Base-by-base conservation (phyloP, 768 basidiomycete species). In the Agaricus sinodeliciosus region DNA sequence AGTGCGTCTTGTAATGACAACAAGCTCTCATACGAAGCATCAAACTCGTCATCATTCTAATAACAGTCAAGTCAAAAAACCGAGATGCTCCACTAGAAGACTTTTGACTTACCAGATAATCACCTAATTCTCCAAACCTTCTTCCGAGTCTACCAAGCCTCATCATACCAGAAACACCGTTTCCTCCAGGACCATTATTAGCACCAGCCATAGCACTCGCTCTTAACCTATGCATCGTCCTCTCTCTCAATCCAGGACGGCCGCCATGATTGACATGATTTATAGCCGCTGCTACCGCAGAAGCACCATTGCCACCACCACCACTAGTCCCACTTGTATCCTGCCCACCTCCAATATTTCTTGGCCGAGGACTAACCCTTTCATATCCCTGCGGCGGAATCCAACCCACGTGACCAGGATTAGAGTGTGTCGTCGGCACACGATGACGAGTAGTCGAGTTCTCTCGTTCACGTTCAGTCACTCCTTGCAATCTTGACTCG, bases 41-140 rank as follows among this genome's bases (percentile, higher is more conserved):
- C 85, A 62, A 88, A 84, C 56, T 88, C 76, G 60, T 90, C 86
- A 55, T 90, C 88, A 48, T 81, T 79, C 86, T 87, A 47, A 7
- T 47, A 45, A 26, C 22, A 34, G 6, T 31, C 31, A 31, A 8
- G 6, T 31, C 31, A 51, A 25, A 36, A 4, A 51, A 42, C 5
- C 26, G 3, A 35, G 47, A 15, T 22, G 13, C 48, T 12, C 26
- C 22, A 16, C 28, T 27, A 26, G 11, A 49, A 45, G 34, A 22
- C 8, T 15, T 26, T 16, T 4, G 39, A 43, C 55, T 43, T 37
- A 58, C 54, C 53, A 89, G 64, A 48, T 72, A 79, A 62, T 78
- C 77, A 22, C 75, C 76, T 9, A 74, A 52, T 16, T 54, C 40
- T 16, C 28, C 45, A 48, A 41, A 9, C 64, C 53, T 54, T 60